Base-by-base conservation (phyloP, 331 rosid species). In the Ulmus americana region DNA sequence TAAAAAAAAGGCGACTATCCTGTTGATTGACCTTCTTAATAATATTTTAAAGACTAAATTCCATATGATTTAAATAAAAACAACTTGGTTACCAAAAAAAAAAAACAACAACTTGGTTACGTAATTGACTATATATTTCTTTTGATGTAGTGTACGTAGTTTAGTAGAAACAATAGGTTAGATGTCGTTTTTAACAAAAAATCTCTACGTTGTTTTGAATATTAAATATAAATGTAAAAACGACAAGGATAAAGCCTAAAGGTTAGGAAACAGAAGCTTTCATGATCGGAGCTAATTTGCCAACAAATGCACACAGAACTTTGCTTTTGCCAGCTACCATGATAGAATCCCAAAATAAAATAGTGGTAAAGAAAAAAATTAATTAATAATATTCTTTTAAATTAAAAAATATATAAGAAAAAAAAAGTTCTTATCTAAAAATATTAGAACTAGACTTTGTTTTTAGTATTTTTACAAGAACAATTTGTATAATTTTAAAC, bases 281-380 rank as follows among this genome's bases (percentile, higher is more conserved):
- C 59, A 35, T 66, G 9, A 50, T 39, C 18, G 28, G 22, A 45
- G 47, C 49, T 65, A 68, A 68, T 6, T 48, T 72, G 70, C 67
- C 47, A 35, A 55, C 16, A 55, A 56, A n/a, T 53, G 65, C 14
- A 48, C 35, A 39, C 15, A 54, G 20, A 70, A 28, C 11, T 53
- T 47, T 10, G 45, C 42, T 11, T 46, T 54, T 41, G 77, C 76
- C 83, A 75, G 81, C 74, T 72, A 76, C 67, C 48, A 61, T 53
- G 70, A 54, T 20, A 61, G 56, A 67, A 54, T 16, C 62, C 12
- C 39, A 8, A 6, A 49, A 60, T 60, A 59, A 49, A 59, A 28
- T 55, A 42, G n/a, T 20, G 10, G 39, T 4, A 12, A 15, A 10
- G 7, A 42, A 8, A 38, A 57, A 57, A 56, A 28, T 6, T 28